phyloP scores from a whole-genome alignment of 192 early-diverging fungal genomes.

The Coemansia sp. region DNA sequence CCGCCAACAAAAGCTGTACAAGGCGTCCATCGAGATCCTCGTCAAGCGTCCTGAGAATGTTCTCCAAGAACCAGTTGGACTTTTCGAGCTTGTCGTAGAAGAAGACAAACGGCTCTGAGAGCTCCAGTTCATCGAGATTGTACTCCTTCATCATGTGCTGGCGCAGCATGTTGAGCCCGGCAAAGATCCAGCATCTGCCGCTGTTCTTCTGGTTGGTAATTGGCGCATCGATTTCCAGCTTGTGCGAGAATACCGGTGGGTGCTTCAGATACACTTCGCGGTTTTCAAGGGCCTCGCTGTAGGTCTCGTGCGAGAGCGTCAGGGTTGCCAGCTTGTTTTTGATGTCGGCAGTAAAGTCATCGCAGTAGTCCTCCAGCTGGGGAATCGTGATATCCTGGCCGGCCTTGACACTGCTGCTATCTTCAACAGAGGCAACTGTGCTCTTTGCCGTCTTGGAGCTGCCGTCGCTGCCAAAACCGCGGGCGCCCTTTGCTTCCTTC shows the following conservation, averaged over 20 bases:
- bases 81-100: slow-evolving; percentile 82
- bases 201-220: slow-evolving; percentile 74
- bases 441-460: neutral
- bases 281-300: slow-evolving; percentile 61
- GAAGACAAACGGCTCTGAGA: slow-evolving; percentile 74
- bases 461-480: neutral
- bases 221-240: slow-evolving; percentile 53
- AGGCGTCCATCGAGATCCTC: slow-evolving; percentile 65
- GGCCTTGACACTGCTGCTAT: neutral
- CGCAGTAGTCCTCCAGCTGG: slow-evolving; percentile 38
- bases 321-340: slow-evolving; percentile 72
- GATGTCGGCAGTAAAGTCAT: slow-evolving; percentile 59
- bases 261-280: slow-evolving; percentile 42
- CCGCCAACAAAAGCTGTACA: slow-evolving; percentile 66
- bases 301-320: slow-evolving; percentile 62
- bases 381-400: slow-evolving; percentile 10
- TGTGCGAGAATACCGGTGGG: slow-evolving; percentile 42
- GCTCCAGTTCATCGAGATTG: slow-evolving; percentile 76
- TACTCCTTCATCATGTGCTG: slow-evolving; percentile 69
- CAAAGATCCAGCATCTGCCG: slow-evolving; percentile 84
- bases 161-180: slow-evolving; percentile 73
- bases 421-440: too few species aligned
- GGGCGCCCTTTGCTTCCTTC: neutral
- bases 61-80: slow-evolving; percentile 80
- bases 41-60: slow-evolving; percentile 66